A percentile compares a stretch with the other conserved stretches of the same genome.
These are phyloP conservation scores for Tillandsia fasciculata DNA, from an alignment of 176 grass and related monocot species.

Conservation along the genomic window DNA sequence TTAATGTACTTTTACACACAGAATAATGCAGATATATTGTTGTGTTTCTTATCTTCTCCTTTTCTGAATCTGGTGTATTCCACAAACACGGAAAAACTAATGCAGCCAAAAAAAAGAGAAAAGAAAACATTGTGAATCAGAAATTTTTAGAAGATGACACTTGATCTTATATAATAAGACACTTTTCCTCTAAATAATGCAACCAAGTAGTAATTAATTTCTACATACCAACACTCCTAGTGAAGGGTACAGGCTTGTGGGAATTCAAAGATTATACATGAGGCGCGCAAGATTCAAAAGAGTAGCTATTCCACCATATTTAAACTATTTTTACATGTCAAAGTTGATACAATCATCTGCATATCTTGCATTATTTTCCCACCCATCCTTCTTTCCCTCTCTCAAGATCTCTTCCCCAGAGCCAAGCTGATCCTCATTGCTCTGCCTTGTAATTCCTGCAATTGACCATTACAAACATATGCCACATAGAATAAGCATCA, in stretches of 20 bases:
- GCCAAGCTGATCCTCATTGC: slow-evolving; percentile 63
- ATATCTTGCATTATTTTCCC: background rate
- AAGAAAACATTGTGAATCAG: too few relatives aligned
- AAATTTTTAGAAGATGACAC: too few relatives aligned
- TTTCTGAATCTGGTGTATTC: too few relatives aligned
- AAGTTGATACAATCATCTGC: background rate
- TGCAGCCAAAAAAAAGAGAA: too few relatives aligned
- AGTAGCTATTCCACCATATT: background rate
- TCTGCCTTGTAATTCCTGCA: slow-evolving; percentile 76
- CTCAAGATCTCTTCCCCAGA: slow-evolving; percentile 41
- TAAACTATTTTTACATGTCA: background rate
- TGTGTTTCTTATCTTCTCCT: too few relatives aligned
- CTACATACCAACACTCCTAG: background rate
- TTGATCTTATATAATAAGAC: background rate
- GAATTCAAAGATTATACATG: slow-evolving; percentile 1
- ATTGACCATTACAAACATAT: background rate
- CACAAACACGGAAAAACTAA: too few relatives aligned
- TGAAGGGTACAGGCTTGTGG: background rate
- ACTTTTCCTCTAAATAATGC: background rate
- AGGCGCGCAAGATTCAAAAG: background rate
- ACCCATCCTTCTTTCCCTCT: background rate
- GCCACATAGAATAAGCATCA: background rate
- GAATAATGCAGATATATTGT: too few relatives aligned
- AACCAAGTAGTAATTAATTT: background rate
- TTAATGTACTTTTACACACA: too few relatives aligned